Evolutionary conservation across 495 filamentous ascomycete species (phyloP), one percentile per base, ranked within the genome.

Genomic region (Neurospora discreta): DNA sequence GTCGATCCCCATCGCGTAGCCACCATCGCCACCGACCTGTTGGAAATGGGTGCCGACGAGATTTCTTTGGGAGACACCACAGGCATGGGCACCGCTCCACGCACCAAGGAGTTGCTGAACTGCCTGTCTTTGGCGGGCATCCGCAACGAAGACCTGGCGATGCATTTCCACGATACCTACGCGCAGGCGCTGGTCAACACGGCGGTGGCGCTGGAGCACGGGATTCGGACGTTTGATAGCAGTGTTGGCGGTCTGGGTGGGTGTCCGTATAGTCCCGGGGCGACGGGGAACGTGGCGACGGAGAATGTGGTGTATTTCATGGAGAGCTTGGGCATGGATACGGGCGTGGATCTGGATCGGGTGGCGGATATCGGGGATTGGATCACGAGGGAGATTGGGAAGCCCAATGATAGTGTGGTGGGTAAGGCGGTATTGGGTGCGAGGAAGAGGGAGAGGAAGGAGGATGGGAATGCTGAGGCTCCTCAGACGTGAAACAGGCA

Each of bases 81-180:
- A 1, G 95, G 95, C 9, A 97, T 97, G 92, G 95, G 96, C 7
- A 98, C 95, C 0, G 93, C 90, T 26, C 92, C 93, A 1, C 85
- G 90, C 30, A 95, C 92, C 0, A 84, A 87, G 75, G 87, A 89
- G 76, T 84, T 96, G 46, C 81, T 96, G 71, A 83, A 85, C 70
- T 88, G 92, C 23, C 84, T 97, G 77, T 84, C 85, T 30, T 88
- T 89, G 5, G 92, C 93, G 5, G 93, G 94, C 0, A 89, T 98
- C 67, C 85, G 89, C 58, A 90, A 86, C 42, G 90, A 91, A 75
- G 93, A 96, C 75, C 75, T 99, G 2, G 94, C 95, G 2, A 89
- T 97, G 80, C 95, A 99, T 77, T 98, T 98, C 78, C 95, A 98
- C 74, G 94, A 99, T 76, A 99, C 96, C 5, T 99, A 96, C 80